Evolutionary conservation across 1,139 yeast species (phyloP).

Genomic region (Suhomyces bokatorum): DNA sequence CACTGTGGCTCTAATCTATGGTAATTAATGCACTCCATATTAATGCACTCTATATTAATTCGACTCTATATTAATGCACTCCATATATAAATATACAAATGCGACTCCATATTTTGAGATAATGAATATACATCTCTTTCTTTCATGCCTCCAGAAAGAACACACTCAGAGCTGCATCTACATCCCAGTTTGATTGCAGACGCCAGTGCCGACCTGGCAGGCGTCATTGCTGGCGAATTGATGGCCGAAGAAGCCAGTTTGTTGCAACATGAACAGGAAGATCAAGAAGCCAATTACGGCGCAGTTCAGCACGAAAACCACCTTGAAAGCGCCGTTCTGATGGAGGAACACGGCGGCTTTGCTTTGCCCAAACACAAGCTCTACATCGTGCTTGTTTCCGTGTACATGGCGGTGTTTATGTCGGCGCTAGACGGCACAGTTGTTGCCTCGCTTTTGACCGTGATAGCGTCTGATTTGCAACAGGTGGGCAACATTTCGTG

Average conservation of each 20-base stretch:
- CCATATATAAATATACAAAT: no score
- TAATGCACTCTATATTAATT: no score
- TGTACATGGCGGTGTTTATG: constrained; percentile 41
- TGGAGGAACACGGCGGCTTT: constrained; percentile 18
- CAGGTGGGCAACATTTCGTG: constrained; percentile 44
- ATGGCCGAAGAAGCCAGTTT: constrained; percentile 40
- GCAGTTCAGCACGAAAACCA: no score
- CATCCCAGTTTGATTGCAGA: constrained; percentile 36
- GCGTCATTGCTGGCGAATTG: constrained; percentile 50
- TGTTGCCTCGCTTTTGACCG: constrained; percentile 44
- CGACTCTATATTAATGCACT: no score
- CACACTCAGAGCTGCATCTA: constrained; percentile 9
- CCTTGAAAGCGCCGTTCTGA: not conserved
- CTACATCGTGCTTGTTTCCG: constrained; percentile 32
- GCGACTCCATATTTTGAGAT: no score
- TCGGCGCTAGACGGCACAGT: constrained; percentile 49
- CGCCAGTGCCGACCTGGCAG: constrained; percentile 45
- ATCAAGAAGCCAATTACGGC: no score
- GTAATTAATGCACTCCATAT: no score
- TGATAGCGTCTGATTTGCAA: constrained; percentile 46
- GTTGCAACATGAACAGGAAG: not conserved
- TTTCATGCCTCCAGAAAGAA: not conserved
- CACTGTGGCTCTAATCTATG: no score
- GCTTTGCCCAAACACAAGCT: constrained; percentile 38
- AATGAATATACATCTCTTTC: not conserved